Base-by-base conservation (phyloP, 306 rosid genomes). In the Quercus rubra region DNA sequence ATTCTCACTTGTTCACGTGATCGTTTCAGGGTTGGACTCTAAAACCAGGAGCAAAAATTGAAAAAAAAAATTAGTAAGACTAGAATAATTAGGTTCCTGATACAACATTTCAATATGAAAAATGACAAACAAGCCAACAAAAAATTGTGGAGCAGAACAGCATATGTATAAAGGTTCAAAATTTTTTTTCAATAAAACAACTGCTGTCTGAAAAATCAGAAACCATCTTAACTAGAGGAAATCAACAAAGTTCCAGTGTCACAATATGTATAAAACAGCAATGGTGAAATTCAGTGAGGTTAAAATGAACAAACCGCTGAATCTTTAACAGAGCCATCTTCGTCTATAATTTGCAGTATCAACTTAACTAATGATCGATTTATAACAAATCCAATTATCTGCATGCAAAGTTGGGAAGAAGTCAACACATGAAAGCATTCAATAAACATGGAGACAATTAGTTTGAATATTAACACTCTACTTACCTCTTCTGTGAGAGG, bases 401-500 rank as follows among this genome's bases (percentile, higher is more conserved):
- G 94, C 92, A 83, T 76, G 77, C 63, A 78, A 74, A 61, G 52
- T 55, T 61, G 30, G 46, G 70, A 41, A 19, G 31, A 70, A 46
- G 52, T 46, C 61, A 52, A 55, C 74, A 66, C 81, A 55, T 15
- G 9, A 55, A 87, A 77, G 54, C 74, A 72, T 59, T 66, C 57
- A 67, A 76, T 74, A 72, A 43, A 28, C 25, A 82, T 8, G 52
- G 27, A 74, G 76, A 75, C 59, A 1, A 23, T 55, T 82, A 15
- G 33, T 66, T 71, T 35, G 78, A 74, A 83, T 74, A 51, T 63
- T 61, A 73, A 64, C 46, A 68, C 71, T 70, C 46, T 83, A 83
- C 69, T 82, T 88, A 95, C 99, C 95, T 91, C 83, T 85, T 89
- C 90, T 13, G 98, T 71, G 70, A 95, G 90, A 79, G 99, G 98